Base-by-base conservation (phyloP, 164 flowering plant genomes). In the Chimonanthus praecox region DNA sequence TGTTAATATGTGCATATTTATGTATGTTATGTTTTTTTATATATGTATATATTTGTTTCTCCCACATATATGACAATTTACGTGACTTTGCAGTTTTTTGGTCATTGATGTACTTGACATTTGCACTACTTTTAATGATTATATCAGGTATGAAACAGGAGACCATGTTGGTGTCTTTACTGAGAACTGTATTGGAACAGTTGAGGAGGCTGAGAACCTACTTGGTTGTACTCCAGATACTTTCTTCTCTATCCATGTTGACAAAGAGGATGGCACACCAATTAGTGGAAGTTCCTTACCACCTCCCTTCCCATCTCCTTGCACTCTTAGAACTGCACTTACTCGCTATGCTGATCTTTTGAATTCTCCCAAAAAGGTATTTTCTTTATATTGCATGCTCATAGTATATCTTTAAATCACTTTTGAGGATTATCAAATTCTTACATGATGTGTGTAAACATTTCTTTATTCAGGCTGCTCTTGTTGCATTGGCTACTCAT, bases 81-180 rank as follows among this genome's bases (percentile, higher is more conserved):
- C 68, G 3, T 65, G 47, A 13, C 18, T 6, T n/a, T 61, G 49
- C 5, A 3, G 3, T 15, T 60, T n/a, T 60, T 54, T 6, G 16
- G 4, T 61, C 61, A 44, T 18, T 47, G 15, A 49, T 15, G 46
- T 18, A 8, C n/a, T 71, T 7, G 11, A 45, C 49, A 58, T 21
- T 61, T 4, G n/a, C 4, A 6, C 21, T 47, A 13, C 65, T 58
- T 69, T 20, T 65, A 21, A 64, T 8, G 45, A 58, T 68, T 71
- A 77, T 49, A 58, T 79, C 88, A 96, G 99, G 70, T 96, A 96
- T 82, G 99, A 90, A 78, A 93, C 98, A 5, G 99, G 99, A 50
- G 99, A 96, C 75, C 99, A 96, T 80, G 98, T 96, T 78, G 99
- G 98, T 80, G 99, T 96, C 3, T 90, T 77, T 79, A 82, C 90